Evolutionary conservation across 148 eudicot genomes (phyloP), one percentile per base, ranked within the genome.

Genomic region (Nepenthes gracilis): DNA sequence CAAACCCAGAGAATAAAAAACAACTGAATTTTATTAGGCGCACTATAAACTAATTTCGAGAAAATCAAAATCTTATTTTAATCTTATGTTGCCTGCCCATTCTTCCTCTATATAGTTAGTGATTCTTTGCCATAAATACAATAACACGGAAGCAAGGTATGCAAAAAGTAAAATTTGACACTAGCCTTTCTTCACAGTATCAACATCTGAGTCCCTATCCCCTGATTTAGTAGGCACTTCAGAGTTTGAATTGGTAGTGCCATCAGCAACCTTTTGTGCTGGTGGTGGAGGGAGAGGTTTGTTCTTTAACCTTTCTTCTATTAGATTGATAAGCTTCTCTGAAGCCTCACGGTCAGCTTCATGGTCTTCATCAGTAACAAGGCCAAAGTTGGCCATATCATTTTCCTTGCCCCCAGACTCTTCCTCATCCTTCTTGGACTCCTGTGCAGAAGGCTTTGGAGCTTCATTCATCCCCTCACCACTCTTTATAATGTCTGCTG

Each of bases 241-340:
- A 1, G 80, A 77, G 68, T 78, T 83, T 55, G 85, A 67, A 70
- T 61, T 73, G 23, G 55, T 73, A 12, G 78, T 38, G 43, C 64
- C 86, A 72, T 79, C 88, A 70, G 51, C 65, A 65, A 58, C 58
- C 63, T 65, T 70, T 49, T 52, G 79, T 15, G 83, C 63, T 2
- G 86, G 85, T 37, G 88, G 87, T 6, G 85, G 98, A 36, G 95
- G 99, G 55, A 75, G 65, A 61, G 91, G 97, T 43, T 71, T 85
- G 61, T 63, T 86, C 76, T 77, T 86, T 67, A 89, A 62, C 71
- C 99, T 85, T 72, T 82, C 97, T 68, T 89, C 90, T 55, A 94
- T 63, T 83, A 87, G 80, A 12, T 35, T 65, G 23, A 74, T 66
- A 64, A 94, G 81, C 77, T 89, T 89, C 70, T 83, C 97, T 36